Evolutionary conservation across 2,329 filamentous ascomycete species (phyloP).

Genomic region (Ophiostoma populinum): DNA sequence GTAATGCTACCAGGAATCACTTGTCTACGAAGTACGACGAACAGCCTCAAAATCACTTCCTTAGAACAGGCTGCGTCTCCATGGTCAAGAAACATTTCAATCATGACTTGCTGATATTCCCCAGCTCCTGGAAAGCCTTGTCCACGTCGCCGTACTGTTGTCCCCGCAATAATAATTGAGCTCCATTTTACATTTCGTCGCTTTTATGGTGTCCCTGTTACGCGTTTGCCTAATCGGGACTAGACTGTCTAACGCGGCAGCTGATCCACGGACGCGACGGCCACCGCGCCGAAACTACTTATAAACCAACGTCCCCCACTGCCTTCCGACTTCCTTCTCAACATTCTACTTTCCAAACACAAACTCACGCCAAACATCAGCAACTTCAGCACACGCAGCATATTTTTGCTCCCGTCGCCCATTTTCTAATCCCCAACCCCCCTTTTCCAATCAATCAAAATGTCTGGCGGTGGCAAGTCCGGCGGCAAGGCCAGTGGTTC

Average conservation of each 20-base stretch:
- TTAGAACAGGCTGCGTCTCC: too few species aligned
- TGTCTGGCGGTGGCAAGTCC: slow-evolving; percentile 99
- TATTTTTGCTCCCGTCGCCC: slow-evolving; percentile 13
- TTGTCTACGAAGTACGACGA: too few species aligned
- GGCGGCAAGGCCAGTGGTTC: slow-evolving; percentile 98
- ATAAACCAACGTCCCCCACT: slow-evolving; percentile 30
- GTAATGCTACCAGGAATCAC: too few species aligned
- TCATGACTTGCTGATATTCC: too few species aligned
- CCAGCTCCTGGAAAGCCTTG: too few species aligned
- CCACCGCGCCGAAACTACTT: slow-evolving; percentile 36
- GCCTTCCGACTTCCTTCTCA: slow-evolving; percentile 17
- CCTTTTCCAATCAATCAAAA: slow-evolving; percentile 47
- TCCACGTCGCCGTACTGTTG: too few species aligned
- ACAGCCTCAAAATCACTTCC: too few species aligned
- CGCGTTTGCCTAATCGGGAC: slow-evolving; percentile 14
- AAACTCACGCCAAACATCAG: slow-evolving; percentile 14
- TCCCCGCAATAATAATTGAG: too few species aligned
- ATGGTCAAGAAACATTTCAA: too few species aligned
- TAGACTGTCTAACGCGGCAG: slow-evolving; percentile 15
- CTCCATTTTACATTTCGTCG: slow-evolving; percentile 3
- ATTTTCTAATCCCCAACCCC: slow-evolving; percentile 14
- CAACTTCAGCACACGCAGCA: slow-evolving; percentile 14
- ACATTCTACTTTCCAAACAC: slow-evolving; percentile 22
- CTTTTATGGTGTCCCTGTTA: slow-evolving; percentile 7
- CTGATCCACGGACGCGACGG: slow-evolving; percentile 34